phyloP scores from a whole-genome alignment of 495 filamentous ascomycete genomes.

The Cryomyces minteri region DNA sequence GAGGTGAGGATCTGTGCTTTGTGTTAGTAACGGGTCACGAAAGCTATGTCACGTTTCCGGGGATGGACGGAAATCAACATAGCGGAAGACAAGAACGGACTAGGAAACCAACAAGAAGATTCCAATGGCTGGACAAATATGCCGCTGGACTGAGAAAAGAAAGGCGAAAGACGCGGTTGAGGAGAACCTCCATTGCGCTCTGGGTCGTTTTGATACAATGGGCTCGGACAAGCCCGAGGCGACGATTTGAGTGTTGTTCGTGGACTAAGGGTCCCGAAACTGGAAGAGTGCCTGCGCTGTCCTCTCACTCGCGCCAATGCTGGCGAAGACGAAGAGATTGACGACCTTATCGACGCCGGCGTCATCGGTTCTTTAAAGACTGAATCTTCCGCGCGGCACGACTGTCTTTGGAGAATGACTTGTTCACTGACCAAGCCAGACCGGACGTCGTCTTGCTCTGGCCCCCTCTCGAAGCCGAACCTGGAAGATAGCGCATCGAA shows the following conservation, averaged over 20 bases:
- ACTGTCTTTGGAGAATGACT: no score
- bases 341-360: background rate
- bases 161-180: slow-evolving; percentile 19
- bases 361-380: slow-evolving; percentile 1
- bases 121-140: slow-evolving; percentile 41
- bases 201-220: slow-evolving; percentile 1
- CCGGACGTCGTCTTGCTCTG: no score
- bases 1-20: slow-evolving; percentile 35
- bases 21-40: background rate
- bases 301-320: slow-evolving; percentile 6
- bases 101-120: slow-evolving; percentile 44
- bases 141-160: slow-evolving; percentile 36
- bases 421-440: no score
- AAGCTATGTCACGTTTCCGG: no score
- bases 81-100: background rate
- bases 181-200: slow-evolving; percentile 7
- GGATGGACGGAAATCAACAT: no score
- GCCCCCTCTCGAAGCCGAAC: slow-evolving; percentile 1
- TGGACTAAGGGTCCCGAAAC: background rate
- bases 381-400: background rate
- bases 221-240: slow-evolving; percentile 1
- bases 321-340: slow-evolving; percentile 15
- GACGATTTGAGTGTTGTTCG: background rate
- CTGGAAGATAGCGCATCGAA: background rate
- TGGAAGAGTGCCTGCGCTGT: background rate